Conservation (phyloP, 345 rosid genomes). For the Populus euphratica region DNA sequence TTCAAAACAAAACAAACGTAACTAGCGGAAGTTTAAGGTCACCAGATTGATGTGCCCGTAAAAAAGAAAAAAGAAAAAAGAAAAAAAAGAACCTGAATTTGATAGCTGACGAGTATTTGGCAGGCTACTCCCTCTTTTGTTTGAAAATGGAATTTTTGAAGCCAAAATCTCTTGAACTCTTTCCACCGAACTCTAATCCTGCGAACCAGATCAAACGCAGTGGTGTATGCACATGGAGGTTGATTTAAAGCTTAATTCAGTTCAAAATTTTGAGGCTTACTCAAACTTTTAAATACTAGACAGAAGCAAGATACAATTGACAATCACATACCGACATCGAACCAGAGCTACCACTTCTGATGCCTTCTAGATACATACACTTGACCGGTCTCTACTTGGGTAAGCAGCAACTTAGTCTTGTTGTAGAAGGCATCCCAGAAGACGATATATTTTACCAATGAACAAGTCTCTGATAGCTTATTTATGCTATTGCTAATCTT, state of each 20-base stretch:
- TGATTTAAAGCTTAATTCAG: not conserved
- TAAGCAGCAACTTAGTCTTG: not conserved
- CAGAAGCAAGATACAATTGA: not conserved
- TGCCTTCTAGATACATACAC: constrained; percentile 6
- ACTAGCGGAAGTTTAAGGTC: not conserved
- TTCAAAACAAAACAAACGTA: not conserved
- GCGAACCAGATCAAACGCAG: not conserved
- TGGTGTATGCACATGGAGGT: not conserved
- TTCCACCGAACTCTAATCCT: not conserved
- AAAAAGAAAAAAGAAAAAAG: not conserved
- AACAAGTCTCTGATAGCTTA: constrained; percentile 1
- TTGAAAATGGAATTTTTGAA: not conserved
- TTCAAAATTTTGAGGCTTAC: not conserved
- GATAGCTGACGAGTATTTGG: not conserved
- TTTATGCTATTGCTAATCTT: not conserved
- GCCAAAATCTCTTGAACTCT: not conserved
- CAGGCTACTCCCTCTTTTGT: not conserved
- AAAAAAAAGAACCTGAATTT: not conserved
- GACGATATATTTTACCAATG: not conserved
- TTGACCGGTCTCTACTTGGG: not conserved
- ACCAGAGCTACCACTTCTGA: constrained; percentile 23
- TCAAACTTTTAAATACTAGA: not conserved
- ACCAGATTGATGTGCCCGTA: not conserved
- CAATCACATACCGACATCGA: constrained; percentile 52
- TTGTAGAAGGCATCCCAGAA: not conserved